Base-by-base conservation (phyloP, 2,329 filamentous ascomycete genomes). In the Trichoderma endophyticum region DNA sequence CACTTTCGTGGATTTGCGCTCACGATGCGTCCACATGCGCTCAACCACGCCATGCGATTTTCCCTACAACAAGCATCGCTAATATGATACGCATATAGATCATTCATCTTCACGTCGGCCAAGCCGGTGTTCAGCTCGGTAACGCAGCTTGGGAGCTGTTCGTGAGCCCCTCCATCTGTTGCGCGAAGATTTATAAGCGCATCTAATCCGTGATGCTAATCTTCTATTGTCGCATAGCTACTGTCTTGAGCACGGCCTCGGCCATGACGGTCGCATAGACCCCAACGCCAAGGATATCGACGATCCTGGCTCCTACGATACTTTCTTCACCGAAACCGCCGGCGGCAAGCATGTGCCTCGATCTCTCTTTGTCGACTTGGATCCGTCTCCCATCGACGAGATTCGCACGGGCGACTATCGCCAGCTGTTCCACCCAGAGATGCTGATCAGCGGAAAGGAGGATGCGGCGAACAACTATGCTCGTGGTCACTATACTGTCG, bases 391-490 rank as follows among this genome's bases (percentile, higher is more conserved):
- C 73, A 91, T 92, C 77, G 91, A 92, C 77, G 91, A 92, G 86
- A 92, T 92, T 83, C 89, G 90, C 73, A 92, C 90, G 70, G 90
- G 90, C 73, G 74, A 78, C 75, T 92, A 92, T 84, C 89, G 89
- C 77, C 86, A 90, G 79, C 87, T 92, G 73, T 92, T 92, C 86
- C 90, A 92, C 83, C 90, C 90, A 60, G 90, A 92, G 85, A 86
- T 90, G 77, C 82, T 92, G 79, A 89, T 92, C 80, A 92, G 88
- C 81, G 90, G 90, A 83, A 92, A 92, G 86, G 91, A 92, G 82
- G 91, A 92, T 87, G 90, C 91, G 72, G 90, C 90, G 83, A 92
- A 92, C 85, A 93, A 93, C 86, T 93, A 92, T 79, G 91, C 91
- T 76, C 90, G 90, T 84, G 91, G 91, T 72, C 90, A 93, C 84